phyloP scores from a whole-genome alignment of 306 rosid genomes.

The Lathyrus tuberosus region DNA sequence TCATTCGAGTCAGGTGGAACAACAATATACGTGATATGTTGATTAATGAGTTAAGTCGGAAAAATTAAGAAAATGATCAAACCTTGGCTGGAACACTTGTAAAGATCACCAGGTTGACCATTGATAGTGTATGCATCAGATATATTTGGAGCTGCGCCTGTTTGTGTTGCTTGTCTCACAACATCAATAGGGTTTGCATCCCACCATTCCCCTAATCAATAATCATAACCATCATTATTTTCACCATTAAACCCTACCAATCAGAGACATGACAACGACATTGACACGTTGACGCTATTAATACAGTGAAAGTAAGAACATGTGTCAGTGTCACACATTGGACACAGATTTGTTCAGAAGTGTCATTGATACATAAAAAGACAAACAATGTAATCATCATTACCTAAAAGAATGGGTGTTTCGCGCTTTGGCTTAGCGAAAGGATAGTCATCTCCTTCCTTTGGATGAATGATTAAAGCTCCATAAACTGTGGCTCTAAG shows the following conservation, averaged over 20 bases:
- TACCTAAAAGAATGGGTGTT: slow-evolving; percentile 78
- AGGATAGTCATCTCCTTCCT: slow-evolving; percentile 71
- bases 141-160: slow-evolving; percentile 76
- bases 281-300: no score
- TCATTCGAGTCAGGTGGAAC: no score
- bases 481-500: slow-evolving; percentile 93
- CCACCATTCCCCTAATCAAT: slow-evolving; percentile 89
- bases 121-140: slow-evolving; percentile 92
- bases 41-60: neutral
- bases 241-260: neutral
- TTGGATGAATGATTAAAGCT: slow-evolving; percentile 78
- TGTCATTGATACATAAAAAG: no score
- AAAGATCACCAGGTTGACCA: slow-evolving; percentile 97
- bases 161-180: slow-evolving; percentile 61
- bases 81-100: slow-evolving; percentile 85
- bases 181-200: slow-evolving; percentile 82
- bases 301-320: no score
- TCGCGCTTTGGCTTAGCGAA: slow-evolving; percentile 81
- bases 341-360: no score
- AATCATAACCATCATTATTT: neutral
- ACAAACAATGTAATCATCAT: neutral
- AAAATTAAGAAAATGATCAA: slow-evolving; percentile 12
- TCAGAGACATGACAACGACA: neutral
- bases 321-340: no score
- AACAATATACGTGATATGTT: neutral